Base-by-base conservation (phyloP, 2,329 filamentous ascomycete genomes). In the Microcyclospora pomicola region DNA sequence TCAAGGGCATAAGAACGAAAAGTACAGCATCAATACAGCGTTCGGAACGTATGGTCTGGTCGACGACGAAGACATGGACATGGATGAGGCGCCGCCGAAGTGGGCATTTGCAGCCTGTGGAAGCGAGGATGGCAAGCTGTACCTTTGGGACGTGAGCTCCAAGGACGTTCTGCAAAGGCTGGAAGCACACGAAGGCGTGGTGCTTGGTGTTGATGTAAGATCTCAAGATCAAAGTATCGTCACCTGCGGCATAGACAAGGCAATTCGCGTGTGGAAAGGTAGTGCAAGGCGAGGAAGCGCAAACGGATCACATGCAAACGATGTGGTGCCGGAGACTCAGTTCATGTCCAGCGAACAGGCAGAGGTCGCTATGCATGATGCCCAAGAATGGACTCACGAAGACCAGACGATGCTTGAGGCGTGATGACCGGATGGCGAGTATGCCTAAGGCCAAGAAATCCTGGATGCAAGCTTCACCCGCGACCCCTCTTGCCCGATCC, bases 141-240 rank as follows among this genome's bases (percentile, higher is more conserved):
- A 93, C 12, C 71, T 93, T 38, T 98, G 91, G 91, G 86, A 96
- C 51, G 84, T 95, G 11, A 77, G 74, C 43, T 83, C 69, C 54
- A 98, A 96, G 60, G 77, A 81, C 39, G 65, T 93, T 2, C 64
- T 95, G 14, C 87, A 95, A 66, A 63, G 65, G 14, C 54, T 76
- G 9, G 61, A 69, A 16, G 67, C 68, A 1, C 73, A 76, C 43
- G 66, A 70, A 1, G 75, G 73, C 31, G 66, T 70, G 3, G 71
- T 81, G 5, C 56, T 79, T 28, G 65, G 68, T 0, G 74, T 79
- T 9, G 69, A 77, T 46, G 71, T 76, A 6, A 73, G 72, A 52
- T 65, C 66, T 16, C 64, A 62, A 9, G 65, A 66, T 36, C 63
- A 62, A 29, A 61, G 70, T 14, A 63, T 82, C 31, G 76, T 71